phyloP scores from a whole-genome alignment of 176 grass and related monocot genomes.

The Guadua angustifolia region DNA sequence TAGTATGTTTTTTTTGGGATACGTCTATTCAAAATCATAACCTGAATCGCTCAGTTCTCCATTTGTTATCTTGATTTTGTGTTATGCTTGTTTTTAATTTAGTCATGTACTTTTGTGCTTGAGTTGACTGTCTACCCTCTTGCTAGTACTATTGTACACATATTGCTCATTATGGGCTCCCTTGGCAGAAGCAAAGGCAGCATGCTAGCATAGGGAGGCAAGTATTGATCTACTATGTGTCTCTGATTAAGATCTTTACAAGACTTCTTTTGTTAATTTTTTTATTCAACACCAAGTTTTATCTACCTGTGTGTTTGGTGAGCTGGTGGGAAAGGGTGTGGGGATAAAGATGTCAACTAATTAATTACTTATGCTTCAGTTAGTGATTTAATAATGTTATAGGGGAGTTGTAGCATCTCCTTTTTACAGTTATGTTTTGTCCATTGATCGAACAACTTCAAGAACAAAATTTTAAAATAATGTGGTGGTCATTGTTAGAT shows the following conservation, averaged over 20 bases:
- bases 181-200: conserved; percentile 97
- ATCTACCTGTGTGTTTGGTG: not conserved
- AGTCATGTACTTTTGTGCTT: conserved; percentile 15
- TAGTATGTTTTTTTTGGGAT: not conserved
- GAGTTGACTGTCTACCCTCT: conserved; percentile 34
- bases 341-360: not conserved
- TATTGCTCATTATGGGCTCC: conserved; percentile 91
- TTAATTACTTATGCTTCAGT: conserved; percentile 28
- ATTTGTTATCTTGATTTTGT: conserved; percentile 33
- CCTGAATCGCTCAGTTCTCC: not conserved
- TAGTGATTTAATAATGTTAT: conserved; percentile 21
- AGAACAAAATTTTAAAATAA: conserved; percentile 11
- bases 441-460: not conserved
- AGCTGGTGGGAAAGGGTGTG: not conserved
- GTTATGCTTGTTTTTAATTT: conserved; percentile 21
- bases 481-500: conserved; percentile 9
- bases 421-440: conserved; percentile 8
- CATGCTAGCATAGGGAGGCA: conserved; percentile 87
- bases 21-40: not conserved
- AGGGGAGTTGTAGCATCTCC: not conserved
- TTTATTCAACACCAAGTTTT: not conserved
- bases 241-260: not conserved
- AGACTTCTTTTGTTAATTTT: conserved; percentile 26
- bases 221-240: conserved; percentile 35
- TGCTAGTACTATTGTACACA: conserved; percentile 89